Conservation (phyloP, 192 early-diverging fungal species). For the Chytriomyces sp. region DNA sequence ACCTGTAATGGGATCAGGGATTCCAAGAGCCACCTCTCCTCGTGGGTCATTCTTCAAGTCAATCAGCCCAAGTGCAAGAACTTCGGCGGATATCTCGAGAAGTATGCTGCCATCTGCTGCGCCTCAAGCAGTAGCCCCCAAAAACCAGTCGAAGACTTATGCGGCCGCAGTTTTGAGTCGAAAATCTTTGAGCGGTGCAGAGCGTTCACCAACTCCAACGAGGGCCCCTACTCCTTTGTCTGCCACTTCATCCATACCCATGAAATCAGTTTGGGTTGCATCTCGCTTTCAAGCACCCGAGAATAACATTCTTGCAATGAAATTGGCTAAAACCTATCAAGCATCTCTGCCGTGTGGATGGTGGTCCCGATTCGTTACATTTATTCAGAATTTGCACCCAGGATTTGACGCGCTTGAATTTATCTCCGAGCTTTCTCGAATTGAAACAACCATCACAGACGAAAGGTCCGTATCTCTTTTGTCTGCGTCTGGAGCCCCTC, state of each 20-base stretch:
- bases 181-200: slow-evolving; percentile 4
- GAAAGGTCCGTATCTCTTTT: neutral
- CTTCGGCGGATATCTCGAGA: no score
- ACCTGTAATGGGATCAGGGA: no score
- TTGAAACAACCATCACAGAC: slow-evolving; percentile 2
- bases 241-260: slow-evolving; percentile 1
- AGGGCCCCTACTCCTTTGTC: slow-evolving; percentile 14
- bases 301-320: slow-evolving; percentile 13
- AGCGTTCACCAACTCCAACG: slow-evolving; percentile 5
- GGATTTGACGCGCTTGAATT: slow-evolving; percentile 23
- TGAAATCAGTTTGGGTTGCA: neutral
- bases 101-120: no score
- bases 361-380: slow-evolving; percentile 16
- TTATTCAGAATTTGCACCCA: neutral
- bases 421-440: slow-evolving; percentile 6
- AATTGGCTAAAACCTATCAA: neutral
- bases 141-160: no score
- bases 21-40: no score
- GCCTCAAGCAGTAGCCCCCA: no score
- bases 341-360: neutral
- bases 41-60: no score
- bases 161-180: neutral
- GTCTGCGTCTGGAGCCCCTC: slow-evolving; percentile 1
- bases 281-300: slow-evolving; percentile 9
- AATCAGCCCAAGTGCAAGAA: no score